Percentiles rank a stretch among this genome's conserved stretches.
Evolutionary conservation across 2,329 filamentous ascomycete species (phyloP).

Genomic region (Calonectria ilicicola): DNA sequence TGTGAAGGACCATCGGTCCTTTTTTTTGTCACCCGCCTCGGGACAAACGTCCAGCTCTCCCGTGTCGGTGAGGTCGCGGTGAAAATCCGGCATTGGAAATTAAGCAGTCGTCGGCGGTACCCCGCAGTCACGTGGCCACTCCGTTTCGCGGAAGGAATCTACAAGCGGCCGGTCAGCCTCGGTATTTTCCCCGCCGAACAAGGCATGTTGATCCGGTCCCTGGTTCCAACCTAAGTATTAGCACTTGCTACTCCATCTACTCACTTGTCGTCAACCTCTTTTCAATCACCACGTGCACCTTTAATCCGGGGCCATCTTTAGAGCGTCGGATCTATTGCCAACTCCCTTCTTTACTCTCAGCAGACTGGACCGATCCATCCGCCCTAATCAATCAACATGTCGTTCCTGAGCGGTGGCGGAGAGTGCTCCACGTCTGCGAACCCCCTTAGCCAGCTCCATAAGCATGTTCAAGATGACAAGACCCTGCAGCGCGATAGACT

Average conservation of each 20-base stretch:
- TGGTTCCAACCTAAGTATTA: constrained; percentile 3
- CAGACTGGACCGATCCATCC: constrained; percentile 17
- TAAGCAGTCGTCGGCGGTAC: constrained; percentile 19
- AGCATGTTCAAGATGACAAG: constrained; percentile 96
- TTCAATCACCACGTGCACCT: background rate
- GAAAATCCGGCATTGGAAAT: constrained; percentile 18
- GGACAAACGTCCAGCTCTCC: background rate
- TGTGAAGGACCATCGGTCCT: background rate
- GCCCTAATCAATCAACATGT: constrained; percentile 70
- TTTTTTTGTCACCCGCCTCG: background rate
- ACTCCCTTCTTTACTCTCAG: constrained; percentile 7
- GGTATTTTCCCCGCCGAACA: constrained; percentile 44
- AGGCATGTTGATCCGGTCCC: constrained; percentile 17
- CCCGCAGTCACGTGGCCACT: constrained; percentile 51
- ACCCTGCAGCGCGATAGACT: constrained; percentile 92
- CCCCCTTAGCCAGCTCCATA: constrained; percentile 96
- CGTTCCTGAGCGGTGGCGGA: constrained; percentile 92
- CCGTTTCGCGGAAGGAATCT: constrained; percentile 16
- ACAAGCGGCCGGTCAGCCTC: constrained; percentile 39
- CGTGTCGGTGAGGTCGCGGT: constrained; percentile 6
- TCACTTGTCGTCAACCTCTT: background rate
- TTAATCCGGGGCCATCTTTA: background rate
- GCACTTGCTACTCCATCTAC: constrained; percentile 12
- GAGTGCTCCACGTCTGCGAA: constrained; percentile 98
- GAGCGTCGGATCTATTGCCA: background rate